Base-by-base conservation (phyloP, 257 asterid genomes). In the Lavandula angustifolia region DNA sequence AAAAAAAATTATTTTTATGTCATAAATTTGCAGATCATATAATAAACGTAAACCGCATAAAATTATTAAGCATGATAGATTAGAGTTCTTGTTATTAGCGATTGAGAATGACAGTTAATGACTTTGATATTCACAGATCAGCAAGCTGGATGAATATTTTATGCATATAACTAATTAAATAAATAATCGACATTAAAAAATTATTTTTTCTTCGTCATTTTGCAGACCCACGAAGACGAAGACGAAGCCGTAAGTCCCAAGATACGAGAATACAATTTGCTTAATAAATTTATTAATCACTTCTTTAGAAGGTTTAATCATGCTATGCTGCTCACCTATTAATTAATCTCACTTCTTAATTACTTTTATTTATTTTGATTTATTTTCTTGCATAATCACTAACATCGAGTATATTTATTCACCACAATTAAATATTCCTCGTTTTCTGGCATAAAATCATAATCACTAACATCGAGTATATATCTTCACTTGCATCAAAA, bases 291-390 rank as follows among this genome's bases (percentile, higher is more conserved):
- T 51, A 22, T 53, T 32, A 27, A 53, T 29, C 59, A 59, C 35
- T 38, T 58, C 38, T 66, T 64, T 66, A 73, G 70, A 73, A 63
- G 52, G 60, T 66, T 60, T 43, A 66, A 34, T 67, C 67, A 46
- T 33, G 49, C 59, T 32, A 46, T 33, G 49, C 59, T 32, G 50
- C 42, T 66, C 49, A 67, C 29, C 71, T 68, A 60, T 52, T 65
- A 65, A 66, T 58, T 44, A 18, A 9, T 44, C 9, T n/a, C 29
- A 11, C 5, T 71, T 65, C 3, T 13, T 44, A 34, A 34, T 66
- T 52, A 6, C 18, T 29, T 8, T 22, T 22, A 22, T 22, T 22
- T 22, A n/a, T n/a, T n/a, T n/a, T n/a, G n/a, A n/a, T n/a, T 22
- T 22, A 22, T 22, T 22, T 22, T 22, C 27, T 22, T 22, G 27